Conservation (phyloP, 106 monocot genomes). For the Dendrobium chrysotoxum region DNA sequence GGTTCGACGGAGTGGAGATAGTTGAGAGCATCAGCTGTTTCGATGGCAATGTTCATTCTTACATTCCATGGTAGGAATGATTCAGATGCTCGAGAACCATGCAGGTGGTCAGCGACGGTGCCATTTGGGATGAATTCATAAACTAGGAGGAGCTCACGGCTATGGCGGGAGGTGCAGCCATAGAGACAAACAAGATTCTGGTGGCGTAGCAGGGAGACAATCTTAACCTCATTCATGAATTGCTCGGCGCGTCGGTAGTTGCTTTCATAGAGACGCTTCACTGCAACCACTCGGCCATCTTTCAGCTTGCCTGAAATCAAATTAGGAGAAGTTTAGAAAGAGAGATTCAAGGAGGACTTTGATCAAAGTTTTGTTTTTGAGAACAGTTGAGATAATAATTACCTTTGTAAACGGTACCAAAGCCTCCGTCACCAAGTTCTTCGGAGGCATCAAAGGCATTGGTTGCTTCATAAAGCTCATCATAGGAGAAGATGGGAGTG, state of each 20-base stretch:
- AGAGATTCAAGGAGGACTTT: not conserved
- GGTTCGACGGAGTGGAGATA: slow-evolving; percentile 26
- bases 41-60: slow-evolving; percentile 20
- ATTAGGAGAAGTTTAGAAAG: not conserved
- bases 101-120: slow-evolving; percentile 27
- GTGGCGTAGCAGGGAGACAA: slow-evolving; percentile 24
- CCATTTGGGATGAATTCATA: slow-evolving; percentile 26
- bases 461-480: slow-evolving; percentile 32
- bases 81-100: slow-evolving; percentile 6
- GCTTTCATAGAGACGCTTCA: slow-evolving; percentile 23
- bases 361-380: not conserved
- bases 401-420: slow-evolving; percentile 41
- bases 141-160: slow-evolving; percentile 28
- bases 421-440: slow-evolving; percentile 29
- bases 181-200: slow-evolving; percentile 19
- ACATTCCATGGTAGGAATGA: slow-evolving; percentile 8
- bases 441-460: slow-evolving; percentile 20
- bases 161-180: slow-evolving; percentile 23
- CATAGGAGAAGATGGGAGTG: slow-evolving; percentile 28
- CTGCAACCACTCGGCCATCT: slow-evolving; percentile 23
- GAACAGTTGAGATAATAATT: not conserved
- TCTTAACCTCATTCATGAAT: slow-evolving; percentile 27
- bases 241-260: slow-evolving; percentile 16
- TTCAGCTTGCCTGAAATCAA: slow-evolving; percentile 14
- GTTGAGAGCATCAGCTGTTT: slow-evolving; percentile 25